Percentiles rank a stretch among this genome's conserved stretches.
These are phyloP conservation scores for Desmodesmus armatus DNA, from an alignment of 139 green algal species.

Conservation along the genomic window DNA sequence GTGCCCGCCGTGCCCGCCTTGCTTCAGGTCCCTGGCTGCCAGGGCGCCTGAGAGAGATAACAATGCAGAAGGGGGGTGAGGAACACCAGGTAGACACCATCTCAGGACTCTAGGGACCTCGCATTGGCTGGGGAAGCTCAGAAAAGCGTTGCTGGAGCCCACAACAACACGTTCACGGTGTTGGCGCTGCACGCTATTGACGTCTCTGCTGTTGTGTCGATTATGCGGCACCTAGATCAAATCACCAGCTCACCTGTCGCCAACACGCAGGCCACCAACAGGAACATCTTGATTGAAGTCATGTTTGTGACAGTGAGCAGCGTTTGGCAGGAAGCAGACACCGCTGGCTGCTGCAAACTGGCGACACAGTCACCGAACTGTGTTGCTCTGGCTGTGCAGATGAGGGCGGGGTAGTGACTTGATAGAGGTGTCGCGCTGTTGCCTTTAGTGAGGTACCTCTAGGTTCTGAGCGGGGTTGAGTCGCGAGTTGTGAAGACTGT, in stretches of 20 bases:
- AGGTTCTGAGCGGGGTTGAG: too few relatives aligned
- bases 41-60: neutral
- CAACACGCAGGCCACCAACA: neutral
- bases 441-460: too few relatives aligned
- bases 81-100: neutral
- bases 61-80: neutral
- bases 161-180: neutral
- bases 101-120: neutral
- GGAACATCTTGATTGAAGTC: neutral
- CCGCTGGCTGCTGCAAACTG: too few relatives aligned
- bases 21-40: neutral
- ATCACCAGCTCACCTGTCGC: neutral
- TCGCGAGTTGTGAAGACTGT: too few relatives aligned
- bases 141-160: neutral
- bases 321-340: too few relatives aligned
- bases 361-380: too few relatives aligned
- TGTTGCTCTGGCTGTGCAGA: too few relatives aligned
- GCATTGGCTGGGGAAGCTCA: neutral
- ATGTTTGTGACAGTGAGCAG: too few relatives aligned
- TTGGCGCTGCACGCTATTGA: neutral
- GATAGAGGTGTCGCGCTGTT: too few relatives aligned
- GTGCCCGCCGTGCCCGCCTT: neutral
- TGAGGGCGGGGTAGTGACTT: too few relatives aligned
- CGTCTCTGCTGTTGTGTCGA: neutral
- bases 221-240: neutral